Conservation (phyloP, 768 basidiomycete genomes). For the Rickenella mellea region DNA sequence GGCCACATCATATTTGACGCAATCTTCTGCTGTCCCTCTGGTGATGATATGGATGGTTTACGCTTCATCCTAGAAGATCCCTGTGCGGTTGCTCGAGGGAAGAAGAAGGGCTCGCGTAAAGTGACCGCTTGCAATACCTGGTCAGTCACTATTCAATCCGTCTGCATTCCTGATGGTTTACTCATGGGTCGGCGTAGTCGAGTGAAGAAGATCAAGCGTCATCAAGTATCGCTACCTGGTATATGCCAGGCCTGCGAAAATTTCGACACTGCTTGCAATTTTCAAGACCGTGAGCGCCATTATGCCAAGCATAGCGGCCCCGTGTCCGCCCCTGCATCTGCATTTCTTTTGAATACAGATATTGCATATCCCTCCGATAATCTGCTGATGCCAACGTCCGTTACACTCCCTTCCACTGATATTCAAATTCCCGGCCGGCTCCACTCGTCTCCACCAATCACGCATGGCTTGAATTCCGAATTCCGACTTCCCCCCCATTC, state of each 20-base stretch:
- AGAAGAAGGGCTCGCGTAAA: slow-evolving; percentile 79
- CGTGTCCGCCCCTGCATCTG: slow-evolving; percentile 61
- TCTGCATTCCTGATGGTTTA: slow-evolving; percentile 3
- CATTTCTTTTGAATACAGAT: too few relatives aligned
- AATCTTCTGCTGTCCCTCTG: too few relatives aligned
- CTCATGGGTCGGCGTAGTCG: slow-evolving; percentile 48
- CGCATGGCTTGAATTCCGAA: too few relatives aligned
- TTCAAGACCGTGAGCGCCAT: slow-evolving; percentile 79
- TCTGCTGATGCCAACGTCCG: too few relatives aligned
- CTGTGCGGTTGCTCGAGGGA: slow-evolving; percentile 48
- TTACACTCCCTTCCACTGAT: too few relatives aligned
- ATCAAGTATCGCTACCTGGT: slow-evolving; percentile 56
- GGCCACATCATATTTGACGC: too few relatives aligned
- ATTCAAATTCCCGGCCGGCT: too few relatives aligned
- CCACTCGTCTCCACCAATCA: too few relatives aligned
- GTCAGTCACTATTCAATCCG: slow-evolving; percentile 29
- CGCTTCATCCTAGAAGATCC: slow-evolving; percentile 88
- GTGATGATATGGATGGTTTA: slow-evolving; percentile 73
- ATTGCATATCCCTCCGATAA: too few relatives aligned
- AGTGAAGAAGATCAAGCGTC: slow-evolving; percentile 83
- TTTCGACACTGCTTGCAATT: slow-evolving; percentile 63
- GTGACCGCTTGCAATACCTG: slow-evolving; percentile 88
- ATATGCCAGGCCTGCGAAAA: slow-evolving; percentile 73
- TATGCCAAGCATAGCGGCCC: slow-evolving; percentile 79
- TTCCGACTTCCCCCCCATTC: too few relatives aligned